Evolutionary conservation across 2,329 filamentous ascomycete genomes (phyloP), one percentile per base, ranked within the genome.

Genomic region (Aspergillus thermomutatus): DNA sequence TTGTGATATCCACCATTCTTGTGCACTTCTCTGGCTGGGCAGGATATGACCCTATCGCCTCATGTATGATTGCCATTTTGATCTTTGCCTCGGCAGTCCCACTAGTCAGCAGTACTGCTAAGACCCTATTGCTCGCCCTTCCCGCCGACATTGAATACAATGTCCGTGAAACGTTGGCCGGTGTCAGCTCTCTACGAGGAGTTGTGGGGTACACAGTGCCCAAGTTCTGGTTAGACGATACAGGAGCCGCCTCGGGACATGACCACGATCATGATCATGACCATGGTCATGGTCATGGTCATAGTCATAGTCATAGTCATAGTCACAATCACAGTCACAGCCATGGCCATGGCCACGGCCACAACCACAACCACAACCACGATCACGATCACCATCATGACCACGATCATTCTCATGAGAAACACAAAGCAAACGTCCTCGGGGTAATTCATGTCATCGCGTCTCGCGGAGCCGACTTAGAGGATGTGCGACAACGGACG

Each of bases 81-180:
- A 99, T 99, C 63, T 92, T 97, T 72, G 83, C 89, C n/a, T 96
- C 92, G 8, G 91, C 94, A 0, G 85, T 93, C 28, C 94, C 94
- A 0, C 83, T 99, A 0, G 92, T 99, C 23, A 86, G 86, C 60
- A 91, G 89, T 17, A 92, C 90, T 1, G 94, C 92, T 1, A 89
- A 88, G 66, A 88, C 90, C 21, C 79, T 99, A 3, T 80, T 99
- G 23, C 82, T 99, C 2, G 91, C 91, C 19, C 83, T 97, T 2
- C 91, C 94, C 0, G 90, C 90, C 45, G 87, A 91, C 60, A 83
- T 88, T 10, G 94, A 99, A 70, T 97, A 97, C 72, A 88, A 85
- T 57, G 82, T 97, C 55, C 89, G 94, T 57, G 92, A 94, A 69
- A 89, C 89, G 0, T 80, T 99, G 9, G 88, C 91, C 2, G 92